Evolutionary conservation across 1,139 yeast species (phyloP), one percentile per base, ranked within the genome.

Genomic region (Saccharomyces hybrid): DNA sequence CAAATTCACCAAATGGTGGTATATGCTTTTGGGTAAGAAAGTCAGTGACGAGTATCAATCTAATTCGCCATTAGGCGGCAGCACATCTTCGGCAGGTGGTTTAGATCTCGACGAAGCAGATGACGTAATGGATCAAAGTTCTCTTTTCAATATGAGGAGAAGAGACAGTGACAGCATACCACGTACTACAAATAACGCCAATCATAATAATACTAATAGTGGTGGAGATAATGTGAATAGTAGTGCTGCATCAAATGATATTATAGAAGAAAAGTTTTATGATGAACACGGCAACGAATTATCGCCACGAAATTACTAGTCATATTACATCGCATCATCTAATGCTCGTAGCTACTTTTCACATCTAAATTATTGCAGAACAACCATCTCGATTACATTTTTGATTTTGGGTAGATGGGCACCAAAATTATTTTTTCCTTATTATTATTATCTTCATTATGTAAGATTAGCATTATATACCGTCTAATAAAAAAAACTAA

Each of bases 1-100:
- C 55, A 64, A 60, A 38, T 50, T 69, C 14, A 64, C 64, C 8
- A 64, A 62, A 51, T 62, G 64, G 58, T 66, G 70, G 70, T 59
- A 59, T 49, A 55, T 58, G 9, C 49, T 66, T 44, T 53, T 66
- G 54, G 71, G 71, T 21, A 64, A 65, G 48, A 61, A 64, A 49
- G 56, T 61, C 21, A 60, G 58, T 47, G 64, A 61, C 47, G 63
- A 62, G 44, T 67, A 66, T 55, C 69, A 65, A 28, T 63, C 67
- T 24, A 63, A 59, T 34, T 58, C 67, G 4, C 69, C 70, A 3
- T 51, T 66, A 14, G 69, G 69, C 5, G 59, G 57, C 16, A 56
- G 60, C 14, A 56, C 64, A 9, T 59, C 67, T 3, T 64, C 61
- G 3, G 54, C 55, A 16, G 57, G 49, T 9, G 54, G 49, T 46